phyloP scores from a whole-genome alignment of 352 stramenopile genomes.

The Saprolegnia diclina region DNA sequence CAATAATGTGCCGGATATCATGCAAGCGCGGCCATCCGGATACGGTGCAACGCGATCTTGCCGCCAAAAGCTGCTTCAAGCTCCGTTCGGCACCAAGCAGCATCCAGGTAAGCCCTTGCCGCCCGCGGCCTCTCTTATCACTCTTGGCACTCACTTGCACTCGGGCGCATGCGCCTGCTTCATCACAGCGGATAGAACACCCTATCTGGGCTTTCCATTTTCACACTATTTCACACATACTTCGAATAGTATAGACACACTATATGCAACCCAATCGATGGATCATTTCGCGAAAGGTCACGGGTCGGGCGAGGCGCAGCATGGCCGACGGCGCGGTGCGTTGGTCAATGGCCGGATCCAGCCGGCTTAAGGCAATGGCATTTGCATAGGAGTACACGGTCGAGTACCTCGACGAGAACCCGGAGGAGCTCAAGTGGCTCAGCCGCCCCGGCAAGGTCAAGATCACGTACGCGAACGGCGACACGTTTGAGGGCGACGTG shows the following conservation, averaged over 20 bases:
- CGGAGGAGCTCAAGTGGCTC: conserved; percentile 82
- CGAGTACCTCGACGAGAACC: conserved; percentile 82
- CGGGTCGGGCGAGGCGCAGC: not conserved
- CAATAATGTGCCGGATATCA: not conserved
- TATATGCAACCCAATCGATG: not conserved
- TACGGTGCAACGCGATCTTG: no score
- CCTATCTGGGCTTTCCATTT: no score
- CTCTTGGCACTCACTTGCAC: no score
- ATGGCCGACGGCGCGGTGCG: conserved; percentile 21
- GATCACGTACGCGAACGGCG: conserved; percentile 86
- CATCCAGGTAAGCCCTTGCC: no score
- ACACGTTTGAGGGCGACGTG: conserved; percentile 87
- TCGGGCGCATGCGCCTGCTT: no score
- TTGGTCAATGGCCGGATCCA: not conserved
- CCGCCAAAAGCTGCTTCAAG: no score
- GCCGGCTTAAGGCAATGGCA: conserved; percentile 1
- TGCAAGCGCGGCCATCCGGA: no score
- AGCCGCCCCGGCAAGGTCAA: conserved; percentile 74
- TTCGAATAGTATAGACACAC: not conserved
- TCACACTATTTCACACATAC: no score
- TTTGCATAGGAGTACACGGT: conserved; percentile 58
- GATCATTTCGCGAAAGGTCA: not conserved
- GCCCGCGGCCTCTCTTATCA: no score
- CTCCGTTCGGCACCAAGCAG: no score
- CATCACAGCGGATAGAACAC: no score